Conservation (phyloP, 257 asterid genomes). For the Verbena officinalis region DNA sequence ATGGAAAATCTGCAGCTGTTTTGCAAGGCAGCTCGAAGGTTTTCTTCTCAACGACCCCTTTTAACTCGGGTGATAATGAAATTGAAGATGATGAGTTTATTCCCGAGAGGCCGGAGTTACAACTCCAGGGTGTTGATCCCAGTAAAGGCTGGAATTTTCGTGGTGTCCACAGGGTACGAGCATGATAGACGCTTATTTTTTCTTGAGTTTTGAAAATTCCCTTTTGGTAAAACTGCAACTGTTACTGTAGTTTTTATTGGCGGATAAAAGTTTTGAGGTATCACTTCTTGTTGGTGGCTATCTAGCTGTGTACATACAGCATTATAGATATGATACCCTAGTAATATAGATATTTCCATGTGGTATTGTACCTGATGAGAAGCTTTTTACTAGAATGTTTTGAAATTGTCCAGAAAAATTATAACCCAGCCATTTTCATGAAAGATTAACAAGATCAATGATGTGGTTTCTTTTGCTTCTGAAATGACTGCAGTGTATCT, state of each 20-base stretch:
- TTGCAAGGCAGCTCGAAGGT: constrained; percentile 48
- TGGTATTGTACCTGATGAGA: not conserved
- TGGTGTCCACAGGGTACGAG: constrained; percentile 87
- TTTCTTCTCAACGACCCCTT: constrained; percentile 57
- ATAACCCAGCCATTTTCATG: not conserved
- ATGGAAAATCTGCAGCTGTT: too few species aligned
- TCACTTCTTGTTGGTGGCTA: not conserved
- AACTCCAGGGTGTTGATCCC: constrained; percentile 88
- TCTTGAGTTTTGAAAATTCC: not conserved
- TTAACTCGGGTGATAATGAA: constrained; percentile 37
- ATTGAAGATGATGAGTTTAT: constrained; percentile 62
- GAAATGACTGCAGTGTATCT: not conserved
- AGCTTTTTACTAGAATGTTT: constrained; percentile 9
- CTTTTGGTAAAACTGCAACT: constrained; percentile 10
- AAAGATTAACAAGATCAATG: not conserved
- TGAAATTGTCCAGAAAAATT: not conserved
- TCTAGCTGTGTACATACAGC: not conserved
- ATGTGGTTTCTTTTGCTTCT: too few species aligned
- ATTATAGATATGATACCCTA: not conserved
- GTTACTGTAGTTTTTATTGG: not conserved
- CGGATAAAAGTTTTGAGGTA: not conserved
- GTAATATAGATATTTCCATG: not conserved
- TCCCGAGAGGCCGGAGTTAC: constrained; percentile 62
- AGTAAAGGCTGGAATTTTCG: constrained; percentile 89
- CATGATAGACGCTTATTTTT: not conserved